These are phyloP conservation scores for Parascedosporium putredinis DNA, from an alignment of 2,329 filamentous ascomycete genomes.

Conservation along the genomic window DNA sequence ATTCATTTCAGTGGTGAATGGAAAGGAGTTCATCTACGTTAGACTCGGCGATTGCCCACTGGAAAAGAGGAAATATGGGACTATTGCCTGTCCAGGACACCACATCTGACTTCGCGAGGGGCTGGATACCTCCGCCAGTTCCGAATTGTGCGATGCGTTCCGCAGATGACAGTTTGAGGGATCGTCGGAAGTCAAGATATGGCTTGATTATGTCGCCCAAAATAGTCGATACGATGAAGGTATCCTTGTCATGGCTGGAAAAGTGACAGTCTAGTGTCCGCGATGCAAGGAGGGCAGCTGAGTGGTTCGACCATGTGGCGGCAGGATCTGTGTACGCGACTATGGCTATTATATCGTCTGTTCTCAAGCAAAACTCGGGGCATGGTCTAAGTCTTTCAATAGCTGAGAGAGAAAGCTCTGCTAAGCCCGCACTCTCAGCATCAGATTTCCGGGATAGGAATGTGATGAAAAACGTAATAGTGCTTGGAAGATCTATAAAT, in stretches of 20 bases:
- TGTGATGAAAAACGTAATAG: too few species aligned
- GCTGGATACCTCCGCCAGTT: neutral
- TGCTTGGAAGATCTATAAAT: too few species aligned
- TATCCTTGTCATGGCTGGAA: neutral
- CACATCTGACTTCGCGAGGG: neutral
- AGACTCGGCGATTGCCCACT: conserved; percentile 47
- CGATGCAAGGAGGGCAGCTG: neutral
- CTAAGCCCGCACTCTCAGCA: too few species aligned
- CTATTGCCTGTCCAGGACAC: neutral
- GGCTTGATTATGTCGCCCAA: neutral
- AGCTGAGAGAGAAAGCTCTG: neutral
- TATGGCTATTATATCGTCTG: neutral
- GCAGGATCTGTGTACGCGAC: neutral
- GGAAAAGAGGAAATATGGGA: conserved; percentile 28
- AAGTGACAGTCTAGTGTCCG: neutral
- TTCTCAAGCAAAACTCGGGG: neutral
- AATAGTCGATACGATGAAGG: conserved; percentile 4
- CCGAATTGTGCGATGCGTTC: neutral
- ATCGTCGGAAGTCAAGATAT: neutral
- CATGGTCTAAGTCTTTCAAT: neutral
- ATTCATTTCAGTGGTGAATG: too few species aligned
- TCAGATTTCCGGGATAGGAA: too few species aligned
- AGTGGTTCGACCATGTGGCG: neutral
- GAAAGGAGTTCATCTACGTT: conserved; percentile 31
- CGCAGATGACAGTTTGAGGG: neutral